These are phyloP conservation scores for Fagus sylvatica DNA, from an alignment of 306 rosid genomes.

Conservation along the genomic window DNA sequence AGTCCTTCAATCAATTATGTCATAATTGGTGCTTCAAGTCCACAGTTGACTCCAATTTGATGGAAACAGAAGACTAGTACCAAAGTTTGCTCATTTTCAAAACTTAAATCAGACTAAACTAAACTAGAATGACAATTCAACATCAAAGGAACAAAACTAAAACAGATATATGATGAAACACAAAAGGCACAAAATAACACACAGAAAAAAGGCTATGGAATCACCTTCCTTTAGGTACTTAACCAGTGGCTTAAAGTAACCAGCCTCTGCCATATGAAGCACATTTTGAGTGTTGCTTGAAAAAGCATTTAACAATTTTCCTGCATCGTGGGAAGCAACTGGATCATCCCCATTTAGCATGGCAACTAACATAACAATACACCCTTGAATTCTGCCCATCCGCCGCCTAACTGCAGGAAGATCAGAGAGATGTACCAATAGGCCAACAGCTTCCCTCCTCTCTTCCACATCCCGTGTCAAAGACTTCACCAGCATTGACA, in stretches of 20 bases:
- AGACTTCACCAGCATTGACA: constrained; percentile 72
- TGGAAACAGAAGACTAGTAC: too few species aligned
- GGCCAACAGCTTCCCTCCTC: constrained; percentile 78
- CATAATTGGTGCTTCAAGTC: not conserved
- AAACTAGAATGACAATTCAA: not conserved
- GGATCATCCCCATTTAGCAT: constrained; percentile 73
- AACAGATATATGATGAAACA: not conserved
- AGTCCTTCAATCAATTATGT: not conserved
- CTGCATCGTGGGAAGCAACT: constrained; percentile 63
- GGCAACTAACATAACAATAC: constrained; percentile 82
- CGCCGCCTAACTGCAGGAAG: constrained; percentile 59
- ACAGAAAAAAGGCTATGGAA: constrained; percentile 3
- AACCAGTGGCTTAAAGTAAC: constrained; percentile 81
- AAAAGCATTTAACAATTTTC: constrained; percentile 63
- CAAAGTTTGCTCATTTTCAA: not conserved
- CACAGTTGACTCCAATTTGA: not conserved
- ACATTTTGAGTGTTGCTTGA: constrained; percentile 82
- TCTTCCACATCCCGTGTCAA: constrained; percentile 71
- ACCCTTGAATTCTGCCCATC: constrained; percentile 83
- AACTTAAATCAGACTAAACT: not conserved
- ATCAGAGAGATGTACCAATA: constrained; percentile 67
- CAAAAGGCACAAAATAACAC: not conserved
- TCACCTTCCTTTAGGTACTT: constrained; percentile 76
- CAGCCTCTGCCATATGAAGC: constrained; percentile 96
- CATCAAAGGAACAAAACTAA: not conserved